Percentiles rank a stretch among this genome's conserved stretches.
These are phyloP conservation scores for Macrophomina phaseolina DNA, from an alignment of 2,329 filamentous ascomycete species.

Conservation along the genomic window DNA sequence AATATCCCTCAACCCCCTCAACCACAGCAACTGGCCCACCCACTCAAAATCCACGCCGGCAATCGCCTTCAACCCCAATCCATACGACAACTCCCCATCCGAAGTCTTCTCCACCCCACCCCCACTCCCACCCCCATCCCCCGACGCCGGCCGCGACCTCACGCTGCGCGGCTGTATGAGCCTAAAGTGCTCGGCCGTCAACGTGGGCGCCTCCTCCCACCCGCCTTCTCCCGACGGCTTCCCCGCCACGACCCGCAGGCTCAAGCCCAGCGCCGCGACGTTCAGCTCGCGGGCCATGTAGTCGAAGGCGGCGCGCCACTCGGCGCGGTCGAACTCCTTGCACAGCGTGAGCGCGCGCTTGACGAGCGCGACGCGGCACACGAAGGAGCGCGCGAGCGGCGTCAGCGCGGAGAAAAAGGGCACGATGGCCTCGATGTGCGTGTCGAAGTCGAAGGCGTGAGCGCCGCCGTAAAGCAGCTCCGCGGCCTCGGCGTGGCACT, in stretches of 20 bases:
- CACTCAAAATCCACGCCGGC: slow-evolving; percentile 56
- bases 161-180: slow-evolving; percentile 33
- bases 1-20: slow-evolving; percentile 57
- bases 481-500: slow-evolving; percentile 62
- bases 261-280: slow-evolving; percentile 42
- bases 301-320: slow-evolving; percentile 61
- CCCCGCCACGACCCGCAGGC: slow-evolving; percentile 62
- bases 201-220: slow-evolving; percentile 54
- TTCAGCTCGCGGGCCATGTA: slow-evolving; percentile 51
- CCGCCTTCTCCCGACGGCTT: slow-evolving; percentile 48
- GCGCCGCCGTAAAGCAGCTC: slow-evolving; percentile 60
- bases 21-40: slow-evolving; percentile 60
- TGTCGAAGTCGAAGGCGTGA: slow-evolving; percentile 65
- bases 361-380: slow-evolving; percentile 59
- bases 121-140: not conserved
- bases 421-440: slow-evolving; percentile 64
- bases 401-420: slow-evolving; percentile 66
- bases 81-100: slow-evolving; percentile 50
- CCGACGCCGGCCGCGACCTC: slow-evolving; percentile 38
- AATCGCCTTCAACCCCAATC: slow-evolving; percentile 27
- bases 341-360: slow-evolving; percentile 62
- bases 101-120: slow-evolving; percentile 23
- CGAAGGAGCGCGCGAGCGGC: slow-evolving; percentile 52
- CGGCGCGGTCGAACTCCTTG: slow-evolving; percentile 61
- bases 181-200: slow-evolving; percentile 33